Base-by-base conservation (phyloP, 225 moss, liverwort and hornwort genomes). In the Straminergon stramineum region DNA sequence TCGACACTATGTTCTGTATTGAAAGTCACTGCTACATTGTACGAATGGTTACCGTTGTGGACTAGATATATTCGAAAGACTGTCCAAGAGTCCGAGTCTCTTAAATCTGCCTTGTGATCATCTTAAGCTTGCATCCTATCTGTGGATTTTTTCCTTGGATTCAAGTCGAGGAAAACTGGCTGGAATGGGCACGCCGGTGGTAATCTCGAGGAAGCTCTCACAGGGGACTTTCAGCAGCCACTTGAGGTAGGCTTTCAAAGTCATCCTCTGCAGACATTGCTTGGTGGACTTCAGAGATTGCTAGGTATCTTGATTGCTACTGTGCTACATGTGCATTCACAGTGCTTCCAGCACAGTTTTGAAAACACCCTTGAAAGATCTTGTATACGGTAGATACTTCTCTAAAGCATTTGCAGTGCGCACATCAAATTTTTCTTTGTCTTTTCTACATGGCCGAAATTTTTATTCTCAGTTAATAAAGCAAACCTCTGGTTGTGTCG, bases 151-250 rank as follows among this genome's bases (percentile, higher is more conserved):
- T 90, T 69, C 77, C 64, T 82, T 68, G 83, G 74, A 64, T 85
- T 63, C 55, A 63, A 71, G 71, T 82, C 34, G 64, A 77, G 82
- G 76, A 57, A 57, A 87, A 79, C 71, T 31, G 39, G 58, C 62
- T 92, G 62, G 85, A 64, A 92, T 92, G 89, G 88, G 56, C 77
- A 70, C 89, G 81, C 89, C 89, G 60, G 82, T 87, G 91, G 78
- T 87, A 37, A 92, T 87, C 91, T 91, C 85, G 78, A 91, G 89
- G 85, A 91, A 91, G 87, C 91, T 76, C 51, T 89, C 89, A 13
- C 87, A 87, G 57, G 71, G 89, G 27, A 85, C 82, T 82, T 78
- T 78, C 85, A 82, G 65, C 87, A 89, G 89, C 77, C 82, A 92
- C 69, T 86, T 91, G 77, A 92, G 85, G 92, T 92, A 87, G 52